Percentiles rank a stretch among this genome's conserved stretches.
These are phyloP conservation scores for Amylostereum chailletii DNA, from an alignment of 1,284 basidiomycete genomes.

Conservation along the genomic window DNA sequence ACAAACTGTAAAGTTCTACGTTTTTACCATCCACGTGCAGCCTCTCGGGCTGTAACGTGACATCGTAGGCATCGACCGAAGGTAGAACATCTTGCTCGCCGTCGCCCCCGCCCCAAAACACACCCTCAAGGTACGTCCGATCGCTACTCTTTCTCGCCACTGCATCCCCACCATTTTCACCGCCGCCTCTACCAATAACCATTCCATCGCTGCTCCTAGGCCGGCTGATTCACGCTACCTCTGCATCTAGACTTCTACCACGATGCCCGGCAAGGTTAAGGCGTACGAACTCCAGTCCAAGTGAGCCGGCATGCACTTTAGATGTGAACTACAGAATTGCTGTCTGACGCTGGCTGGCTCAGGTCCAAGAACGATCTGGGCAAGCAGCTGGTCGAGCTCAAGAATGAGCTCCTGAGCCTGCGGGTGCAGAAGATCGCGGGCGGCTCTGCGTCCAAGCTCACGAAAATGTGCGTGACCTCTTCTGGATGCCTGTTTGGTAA, in stretches of 20 bases:
- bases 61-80: no score
- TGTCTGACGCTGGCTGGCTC: conserved; percentile 8
- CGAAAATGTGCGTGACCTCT: conserved; percentile 77
- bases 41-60: no score
- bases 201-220: no score
- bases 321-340: neutral
- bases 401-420: conserved; percentile 88
- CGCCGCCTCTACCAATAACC: no score
- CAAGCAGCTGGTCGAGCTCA: conserved; percentile 93
- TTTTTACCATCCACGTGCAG: no score
- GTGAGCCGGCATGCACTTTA: conserved; percentile 39
- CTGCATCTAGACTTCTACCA: conserved; percentile 18
- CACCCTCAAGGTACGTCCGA: no score
- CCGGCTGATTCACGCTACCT: no score
- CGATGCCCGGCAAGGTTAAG: conserved; percentile 87
- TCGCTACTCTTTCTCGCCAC: no score
- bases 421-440: conserved; percentile 99
- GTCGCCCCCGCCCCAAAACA: no score
- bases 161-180: no score
- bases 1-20: no score
- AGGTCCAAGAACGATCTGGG: conserved; percentile 98
- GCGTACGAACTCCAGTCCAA: conserved; percentile 98
- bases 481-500: conserved; percentile 1
- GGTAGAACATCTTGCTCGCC: no score
- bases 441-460: conserved; percentile 92